Evolutionary conservation across 208 protist genomes (phyloP), one percentile per base, ranked within the genome.

Genomic region (Leishmania arabica): DNA sequence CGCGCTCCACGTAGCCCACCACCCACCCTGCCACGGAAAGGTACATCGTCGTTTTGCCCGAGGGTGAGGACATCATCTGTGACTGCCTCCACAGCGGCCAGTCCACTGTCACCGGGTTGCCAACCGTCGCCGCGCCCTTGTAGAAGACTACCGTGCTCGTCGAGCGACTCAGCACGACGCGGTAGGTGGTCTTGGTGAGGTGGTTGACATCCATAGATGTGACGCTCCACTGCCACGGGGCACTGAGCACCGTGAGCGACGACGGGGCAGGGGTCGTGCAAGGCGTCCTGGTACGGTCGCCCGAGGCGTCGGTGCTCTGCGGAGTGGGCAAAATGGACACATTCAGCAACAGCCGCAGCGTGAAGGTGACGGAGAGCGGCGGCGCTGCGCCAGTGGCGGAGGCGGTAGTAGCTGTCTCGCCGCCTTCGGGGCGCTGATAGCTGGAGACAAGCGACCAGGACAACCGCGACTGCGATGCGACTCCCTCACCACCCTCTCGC

Each of bases 321-420:
- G 56, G 31, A 21, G 27, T 47, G 27, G 64, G 13, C 21, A 56
- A 34, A 7, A 76, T 40, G 19, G 81, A 78, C 24, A 78, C 56
- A 51, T 85, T 85, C 8, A 85, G 72, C 27, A 82, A 60, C n/a
- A 85, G 53, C 31, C 49, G 71, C n/a, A 85, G 77, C n/a, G 68
- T 76, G 68, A 51, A 70, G 58, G n/a, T 34, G 42, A 54, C 11
- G 8, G 75, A 49, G 62, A 62, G 15, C 6, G 58, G 60, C 21
- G 47, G 45, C 3, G 54, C 56, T 51, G 49, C 27, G 34, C 40
- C 42, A 47, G 74, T 37, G 40, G 56, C 13, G 5, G 24, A 34
- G n/a, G 53, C 54, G 74, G 1, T 37, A 31, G 42, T 37, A 31
- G 60, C 60, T 40, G 81, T 56, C 40, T 13, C 51, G n/a, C 34